Evolutionary conservation across 371 early-diverging fungal genomes (phyloP).

Genomic region (Mucor ambiguus): DNA sequence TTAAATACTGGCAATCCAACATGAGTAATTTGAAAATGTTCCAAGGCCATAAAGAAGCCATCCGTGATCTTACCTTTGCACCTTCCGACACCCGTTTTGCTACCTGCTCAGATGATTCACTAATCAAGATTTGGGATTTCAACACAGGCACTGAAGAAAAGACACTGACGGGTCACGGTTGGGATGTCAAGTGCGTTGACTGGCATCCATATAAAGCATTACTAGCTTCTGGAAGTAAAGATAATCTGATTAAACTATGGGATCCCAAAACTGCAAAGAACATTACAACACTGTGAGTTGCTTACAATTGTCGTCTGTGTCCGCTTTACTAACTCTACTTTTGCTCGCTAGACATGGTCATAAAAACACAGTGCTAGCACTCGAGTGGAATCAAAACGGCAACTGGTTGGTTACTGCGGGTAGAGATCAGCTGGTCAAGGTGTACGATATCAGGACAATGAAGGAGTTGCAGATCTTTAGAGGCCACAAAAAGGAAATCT

Average conservation of each 20-base stretch:
- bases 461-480: conserved; percentile 92
- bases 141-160: conserved; percentile 88
- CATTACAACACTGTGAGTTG: conserved; percentile 85
- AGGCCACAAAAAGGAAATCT: conserved; percentile 95
- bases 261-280: conserved; percentile 95
- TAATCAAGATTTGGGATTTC: conserved; percentile 98
- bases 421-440: conserved; percentile 94
- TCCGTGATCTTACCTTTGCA: conserved; percentile 83
- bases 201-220: conserved; percentile 98
- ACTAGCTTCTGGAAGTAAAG: conserved; percentile 98
- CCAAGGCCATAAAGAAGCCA: conserved; percentile 92
- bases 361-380: conserved; percentile 93
- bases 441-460: conserved; percentile 97
- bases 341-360: conserved; percentile 81
- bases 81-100: conserved; percentile 93
- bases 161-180: conserved; percentile 94
- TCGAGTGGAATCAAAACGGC: conserved; percentile 98
- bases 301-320: background rate
- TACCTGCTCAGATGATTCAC: conserved; percentile 97
- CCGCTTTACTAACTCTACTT: background rate
- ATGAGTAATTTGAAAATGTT: conserved; percentile 98
- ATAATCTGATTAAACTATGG: conserved; percentile 99
- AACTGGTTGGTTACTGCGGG: conserved; percentile 97
- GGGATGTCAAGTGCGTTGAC: conserved; percentile 99
- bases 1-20: conserved; percentile 99